Base-by-base conservation (phyloP, 2,329 filamentous ascomycete genomes). In the Coniochaeta hoffmannii region DNA sequence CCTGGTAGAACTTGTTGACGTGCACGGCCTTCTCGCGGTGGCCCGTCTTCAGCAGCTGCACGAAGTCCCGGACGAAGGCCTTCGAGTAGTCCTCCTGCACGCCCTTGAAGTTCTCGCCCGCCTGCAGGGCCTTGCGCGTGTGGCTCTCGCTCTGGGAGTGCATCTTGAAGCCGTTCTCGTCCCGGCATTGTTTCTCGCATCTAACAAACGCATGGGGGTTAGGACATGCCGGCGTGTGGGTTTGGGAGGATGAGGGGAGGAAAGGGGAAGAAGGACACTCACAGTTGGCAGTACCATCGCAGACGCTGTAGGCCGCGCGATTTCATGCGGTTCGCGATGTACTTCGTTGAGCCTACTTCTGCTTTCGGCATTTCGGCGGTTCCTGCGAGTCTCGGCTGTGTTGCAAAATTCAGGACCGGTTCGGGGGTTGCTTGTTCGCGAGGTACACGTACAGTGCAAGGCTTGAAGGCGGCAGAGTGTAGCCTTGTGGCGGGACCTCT, bases 1-100 rank as follows among this genome's bases (percentile, higher is more conserved):
- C 87, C 68, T 97, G 90, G 72, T 99, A 99, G 69, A 97, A 97
- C 59, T 89, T 86, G 66, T 99, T 99, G 53, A 92, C 83, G 32
- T 92, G 82, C 1, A 97, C 85, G 64, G 85, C 82, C 71, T 99
- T 99, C 71, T 96, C 91, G 59, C 91, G 90, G 65, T 99, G 94
- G 0, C 86, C 83, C 0, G 92, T 96, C 56, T 84, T 81, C 7
- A 99, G 77, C 1, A 94, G 76, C 56, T 81, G 80, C 58, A 88
- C 73, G 68, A 99, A 99, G 63, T 96, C 83, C 58, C 81, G 80
- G 59, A 88, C 74, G 69, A 99, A 99, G 62, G 96, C 83, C 58
- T 82, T 82, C 69, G 83, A 89, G 75, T 85, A 99, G 76, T 84
- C 97, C 49, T 92, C 82, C 66, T 89, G 82, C 69, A 97, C 93